Percentiles rank a stretch among this genome's conserved stretches.
Evolutionary conservation across 2,329 filamentous ascomycete species (phyloP).

Genomic region (Microdochium trichocladiopsis): DNA sequence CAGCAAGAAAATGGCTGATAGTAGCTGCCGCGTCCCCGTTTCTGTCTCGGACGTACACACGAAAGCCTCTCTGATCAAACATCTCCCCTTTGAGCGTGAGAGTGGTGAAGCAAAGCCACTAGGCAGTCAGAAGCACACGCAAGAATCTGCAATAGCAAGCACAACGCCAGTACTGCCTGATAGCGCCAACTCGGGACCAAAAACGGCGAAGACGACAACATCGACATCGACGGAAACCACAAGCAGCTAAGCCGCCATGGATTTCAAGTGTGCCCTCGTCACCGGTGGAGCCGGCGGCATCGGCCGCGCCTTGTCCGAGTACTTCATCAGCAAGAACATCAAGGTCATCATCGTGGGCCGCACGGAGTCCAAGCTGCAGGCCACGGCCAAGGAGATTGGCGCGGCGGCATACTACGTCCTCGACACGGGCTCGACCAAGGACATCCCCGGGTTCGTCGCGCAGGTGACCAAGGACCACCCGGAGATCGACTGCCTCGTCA

Average conservation of each 20-base stretch:
- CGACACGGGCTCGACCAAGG: slow-evolving; percentile 37
- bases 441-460: slow-evolving; percentile 36
- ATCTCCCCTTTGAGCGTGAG: background rate
- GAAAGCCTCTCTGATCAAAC: background rate
- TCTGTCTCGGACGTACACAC: background rate
- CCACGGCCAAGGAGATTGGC: slow-evolving; percentile 32
- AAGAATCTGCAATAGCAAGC: background rate
- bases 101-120: background rate
- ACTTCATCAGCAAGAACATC: slow-evolving; percentile 36
- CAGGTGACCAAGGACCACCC: slow-evolving; percentile 40
- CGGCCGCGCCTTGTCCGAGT: slow-evolving; percentile 37
- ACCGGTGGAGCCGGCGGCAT: slow-evolving; percentile 46
- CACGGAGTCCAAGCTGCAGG: slow-evolving; percentile 44
- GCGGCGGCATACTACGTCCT: slow-evolving; percentile 42
- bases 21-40: background rate
- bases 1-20: background rate
- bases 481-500: slow-evolving; percentile 49
- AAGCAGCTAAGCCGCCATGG: slow-evolving; percentile 10
- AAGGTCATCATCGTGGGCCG: slow-evolving; percentile 45
- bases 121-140: background rate
- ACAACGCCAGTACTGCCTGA: no score
- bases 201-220: no score
- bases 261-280: slow-evolving; percentile 36
- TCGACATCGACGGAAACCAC: no score
- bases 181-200: no score